Percentiles rank a stretch among this genome's conserved stretches.
Evolutionary conservation across 371 early-diverging fungal species (phyloP).

Genomic region (Syncephalastrum sp.): DNA sequence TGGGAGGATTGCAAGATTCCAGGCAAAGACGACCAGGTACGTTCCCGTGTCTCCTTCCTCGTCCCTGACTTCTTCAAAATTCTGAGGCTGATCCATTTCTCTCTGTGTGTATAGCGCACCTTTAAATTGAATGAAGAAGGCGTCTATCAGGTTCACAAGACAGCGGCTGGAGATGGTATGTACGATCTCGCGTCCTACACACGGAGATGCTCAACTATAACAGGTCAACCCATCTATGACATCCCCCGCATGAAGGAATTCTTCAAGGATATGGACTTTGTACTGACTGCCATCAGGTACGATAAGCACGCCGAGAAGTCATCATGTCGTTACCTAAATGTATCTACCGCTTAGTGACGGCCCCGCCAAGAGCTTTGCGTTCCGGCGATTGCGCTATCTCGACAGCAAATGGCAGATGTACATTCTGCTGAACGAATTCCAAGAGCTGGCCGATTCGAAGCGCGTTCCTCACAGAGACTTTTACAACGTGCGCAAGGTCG

Average conservation of each 20-base stretch:
- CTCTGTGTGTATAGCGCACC: conserved; percentile 14
- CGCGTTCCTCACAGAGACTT: conserved; percentile 95
- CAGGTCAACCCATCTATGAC: conserved; percentile 37
- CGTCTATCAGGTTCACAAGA: conserved; percentile 31
- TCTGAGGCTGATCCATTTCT: not conserved
- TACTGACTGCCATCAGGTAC: conserved; percentile 75
- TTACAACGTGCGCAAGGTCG: conserved; percentile 98
- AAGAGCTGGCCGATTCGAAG: conserved; percentile 94
- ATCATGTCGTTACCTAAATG: not conserved
- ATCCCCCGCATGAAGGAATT: conserved; percentile 87
- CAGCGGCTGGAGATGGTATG: conserved; percentile 5
- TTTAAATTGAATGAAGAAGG: conserved; percentile 34
- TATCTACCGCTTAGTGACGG: conserved; percentile 64
- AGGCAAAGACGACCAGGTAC: conserved; percentile 41
- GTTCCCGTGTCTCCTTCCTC: not conserved
- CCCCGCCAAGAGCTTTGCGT: conserved; percentile 95
- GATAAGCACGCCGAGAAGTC: not conserved
- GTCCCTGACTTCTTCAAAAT: not conserved
- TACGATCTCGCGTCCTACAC: too few relatives aligned
- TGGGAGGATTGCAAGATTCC: conserved; percentile 66
- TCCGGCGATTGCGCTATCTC: conserved; percentile 88
- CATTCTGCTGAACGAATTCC: conserved; percentile 86
- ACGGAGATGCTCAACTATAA: too few relatives aligned
- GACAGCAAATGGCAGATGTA: conserved; percentile 97
- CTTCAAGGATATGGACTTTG: conserved; percentile 84